These are phyloP conservation scores for Panaeolus cyanescens DNA, from an alignment of 768 basidiomycete species.

Conservation along the genomic window DNA sequence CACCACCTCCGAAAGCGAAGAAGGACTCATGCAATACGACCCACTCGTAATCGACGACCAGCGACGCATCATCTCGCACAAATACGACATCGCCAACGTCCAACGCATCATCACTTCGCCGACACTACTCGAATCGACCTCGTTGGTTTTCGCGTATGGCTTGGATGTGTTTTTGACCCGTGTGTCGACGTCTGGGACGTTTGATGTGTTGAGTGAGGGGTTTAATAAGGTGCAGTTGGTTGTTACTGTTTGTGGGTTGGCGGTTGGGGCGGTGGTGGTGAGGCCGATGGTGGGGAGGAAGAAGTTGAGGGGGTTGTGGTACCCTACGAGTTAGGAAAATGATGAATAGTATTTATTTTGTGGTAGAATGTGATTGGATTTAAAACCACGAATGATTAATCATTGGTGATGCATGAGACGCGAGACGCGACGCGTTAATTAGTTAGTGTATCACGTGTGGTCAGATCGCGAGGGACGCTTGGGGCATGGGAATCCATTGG, in stretches of 20 bases:
- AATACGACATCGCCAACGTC: conserved; percentile 62
- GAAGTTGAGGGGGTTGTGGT: conserved; percentile 72
- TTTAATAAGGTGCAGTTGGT: conserved; percentile 95
- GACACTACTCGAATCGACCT: conserved; percentile 89
- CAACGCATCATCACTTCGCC: conserved; percentile 75
- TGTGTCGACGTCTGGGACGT: conserved; percentile 84
- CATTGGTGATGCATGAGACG: no score
- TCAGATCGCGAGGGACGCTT: no score
- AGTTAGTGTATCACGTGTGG: no score
- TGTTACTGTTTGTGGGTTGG: conserved; percentile 74
- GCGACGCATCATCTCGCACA: conserved; percentile 50
- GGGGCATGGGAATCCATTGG: no score
- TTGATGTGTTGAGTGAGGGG: conserved; percentile 87
- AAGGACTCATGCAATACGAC: conserved; percentile 85
- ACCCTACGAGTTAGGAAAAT: conserved; percentile 33
- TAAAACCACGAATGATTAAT: no score
- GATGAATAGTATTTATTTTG: no score
- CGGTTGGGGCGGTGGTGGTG: conserved; percentile 74
- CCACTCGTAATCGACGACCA: conserved; percentile 74
- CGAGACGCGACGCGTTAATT: no score
- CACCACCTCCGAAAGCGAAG: conserved; percentile 79
- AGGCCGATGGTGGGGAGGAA: conserved; percentile 81
- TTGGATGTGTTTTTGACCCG: conserved; percentile 89
- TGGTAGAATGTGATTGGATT: no score
- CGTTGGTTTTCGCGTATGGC: conserved; percentile 83